Evolutionary conservation across 257 asterid genomes (phyloP).

Genomic region (Phtheirospermum japonicum): DNA sequence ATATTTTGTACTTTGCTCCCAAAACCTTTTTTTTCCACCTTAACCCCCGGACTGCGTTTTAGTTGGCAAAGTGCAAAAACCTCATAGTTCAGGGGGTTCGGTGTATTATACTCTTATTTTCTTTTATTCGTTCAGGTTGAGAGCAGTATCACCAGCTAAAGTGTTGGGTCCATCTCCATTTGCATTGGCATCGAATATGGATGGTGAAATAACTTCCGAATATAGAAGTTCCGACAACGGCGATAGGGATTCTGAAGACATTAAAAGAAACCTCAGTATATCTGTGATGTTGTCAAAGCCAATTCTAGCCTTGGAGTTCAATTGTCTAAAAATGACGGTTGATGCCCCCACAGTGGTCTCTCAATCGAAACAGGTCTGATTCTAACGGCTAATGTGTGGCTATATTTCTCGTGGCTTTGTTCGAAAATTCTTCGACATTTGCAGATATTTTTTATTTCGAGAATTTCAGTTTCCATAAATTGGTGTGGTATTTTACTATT

Average conservation of each 20-base stretch:
- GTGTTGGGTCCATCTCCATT: constrained; percentile 43
- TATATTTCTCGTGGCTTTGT: too few relatives aligned
- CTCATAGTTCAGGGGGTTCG: not conserved
- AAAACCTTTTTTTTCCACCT: not conserved
- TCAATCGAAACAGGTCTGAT: constrained; percentile 9
- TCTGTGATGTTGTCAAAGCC: constrained; percentile 84
- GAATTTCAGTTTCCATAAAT: too few relatives aligned
- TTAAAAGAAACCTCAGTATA: constrained; percentile 58
- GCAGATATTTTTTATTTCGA: too few relatives aligned
- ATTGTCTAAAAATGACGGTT: constrained; percentile 68
- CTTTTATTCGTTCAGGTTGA: constrained; percentile 46
- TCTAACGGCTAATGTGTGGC: too few relatives aligned
- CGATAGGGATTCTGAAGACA: constrained; percentile 24
- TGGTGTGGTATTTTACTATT: too few relatives aligned
- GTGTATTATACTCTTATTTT: not conserved
- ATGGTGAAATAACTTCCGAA: constrained; percentile 25
- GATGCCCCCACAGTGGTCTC: constrained; percentile 69
- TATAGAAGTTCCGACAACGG: constrained; percentile 15
- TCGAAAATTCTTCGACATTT: too few relatives aligned
- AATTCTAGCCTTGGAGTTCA: constrained; percentile 71
- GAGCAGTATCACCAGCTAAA: constrained; percentile 58
- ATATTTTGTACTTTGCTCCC: not conserved
- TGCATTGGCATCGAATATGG: constrained; percentile 17
- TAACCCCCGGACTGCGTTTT: not conserved
- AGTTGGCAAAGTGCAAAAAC: not conserved